Evolutionary conservation across 208 protist genomes (phyloP).

Genomic region (Acanthamoeba culbertsoni): DNA sequence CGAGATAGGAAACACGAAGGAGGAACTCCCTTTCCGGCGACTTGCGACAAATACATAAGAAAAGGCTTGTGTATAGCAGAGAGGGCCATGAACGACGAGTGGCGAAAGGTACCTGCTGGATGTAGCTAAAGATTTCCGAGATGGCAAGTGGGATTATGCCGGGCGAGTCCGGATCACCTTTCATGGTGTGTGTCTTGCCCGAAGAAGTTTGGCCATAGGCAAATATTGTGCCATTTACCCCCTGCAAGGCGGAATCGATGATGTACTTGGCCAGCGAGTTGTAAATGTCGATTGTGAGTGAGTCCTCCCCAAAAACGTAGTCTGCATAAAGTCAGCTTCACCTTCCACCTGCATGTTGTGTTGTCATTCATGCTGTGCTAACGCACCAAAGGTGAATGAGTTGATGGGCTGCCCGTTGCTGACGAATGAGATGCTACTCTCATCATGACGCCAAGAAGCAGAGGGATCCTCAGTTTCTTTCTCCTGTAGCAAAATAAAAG

Average conservation of each 20-base stretch:
- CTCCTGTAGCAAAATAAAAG: not conserved
- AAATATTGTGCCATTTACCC: constrained; percentile 81
- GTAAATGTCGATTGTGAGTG: constrained; percentile 41
- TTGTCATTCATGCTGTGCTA: too few relatives aligned
- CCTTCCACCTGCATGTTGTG: too few relatives aligned
- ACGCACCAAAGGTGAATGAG: constrained; percentile 58
- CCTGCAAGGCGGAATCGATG: constrained; percentile 50
- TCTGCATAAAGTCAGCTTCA: not conserved
- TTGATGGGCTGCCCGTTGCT: not conserved
- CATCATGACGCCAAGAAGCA: not conserved
- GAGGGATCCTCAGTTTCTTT: not conserved
- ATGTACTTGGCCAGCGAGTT: constrained; percentile 17
- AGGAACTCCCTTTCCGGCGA: constrained; percentile 77
- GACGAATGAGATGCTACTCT: not conserved
- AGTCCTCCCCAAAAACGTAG: constrained; percentile 24
- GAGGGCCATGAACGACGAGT: too few relatives aligned
- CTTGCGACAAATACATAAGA: constrained; percentile 27
- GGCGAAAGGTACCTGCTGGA: constrained; percentile 67
- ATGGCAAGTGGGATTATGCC: constrained; percentile 81
- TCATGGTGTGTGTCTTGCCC: constrained; percentile 87
- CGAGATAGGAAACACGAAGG: constrained; percentile 84
- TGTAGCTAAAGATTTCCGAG: constrained; percentile 70
- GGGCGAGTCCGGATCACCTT: constrained; percentile 58
- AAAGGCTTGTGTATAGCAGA: not conserved
- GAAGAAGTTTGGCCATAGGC: constrained; percentile 85